These are phyloP conservation scores for Epichloe gansuensis DNA, from an alignment of 2,329 filamentous ascomycete species.

Conservation along the genomic window DNA sequence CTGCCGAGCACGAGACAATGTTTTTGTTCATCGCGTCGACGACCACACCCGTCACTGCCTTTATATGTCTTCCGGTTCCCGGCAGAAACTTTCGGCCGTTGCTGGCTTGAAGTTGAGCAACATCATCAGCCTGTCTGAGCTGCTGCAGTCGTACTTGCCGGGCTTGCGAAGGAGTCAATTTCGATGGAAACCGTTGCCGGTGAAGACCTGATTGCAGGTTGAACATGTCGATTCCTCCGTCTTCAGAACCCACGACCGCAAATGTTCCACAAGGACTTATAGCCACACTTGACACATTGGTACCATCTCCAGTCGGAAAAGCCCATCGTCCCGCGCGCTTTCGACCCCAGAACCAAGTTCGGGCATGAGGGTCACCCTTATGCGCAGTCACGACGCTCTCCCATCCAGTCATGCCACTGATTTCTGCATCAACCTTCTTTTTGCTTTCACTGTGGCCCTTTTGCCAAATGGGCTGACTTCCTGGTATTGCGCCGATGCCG, in stretches of 20 bases:
- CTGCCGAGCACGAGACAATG: constrained; percentile 74
- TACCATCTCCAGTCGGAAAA: constrained; percentile 71
- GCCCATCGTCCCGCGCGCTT: constrained; percentile 90
- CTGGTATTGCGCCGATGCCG: constrained; percentile 74
- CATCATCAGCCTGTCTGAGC: constrained; percentile 43
- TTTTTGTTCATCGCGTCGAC: constrained; percentile 82
- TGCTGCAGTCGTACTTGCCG: constrained; percentile 59
- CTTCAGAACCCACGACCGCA: constrained; percentile 73
- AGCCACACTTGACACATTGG: constrained; percentile 74
- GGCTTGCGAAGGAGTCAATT: constrained; percentile 63
- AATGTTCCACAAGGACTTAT: constrained; percentile 91
- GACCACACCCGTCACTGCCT: constrained; percentile 71
- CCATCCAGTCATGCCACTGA: constrained; percentile 77
- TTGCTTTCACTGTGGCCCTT: constrained; percentile 54
- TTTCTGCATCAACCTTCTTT: constrained; percentile 50
- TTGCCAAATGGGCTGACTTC: constrained; percentile 71
- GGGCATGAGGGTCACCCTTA: constrained; percentile 66
- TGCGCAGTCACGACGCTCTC: constrained; percentile 94
- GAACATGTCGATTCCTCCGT: constrained; percentile 83
- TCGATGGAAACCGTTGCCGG: constrained; percentile 75
- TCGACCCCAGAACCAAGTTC: constrained; percentile 97
- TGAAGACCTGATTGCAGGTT: constrained; percentile 89
- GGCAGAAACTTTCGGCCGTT: constrained; percentile 29
- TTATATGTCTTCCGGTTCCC: constrained; percentile 61
- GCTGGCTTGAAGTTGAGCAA: constrained; percentile 39